phyloP scores from a whole-genome alignment of 1,284 basidiomycete species.

The Ceratobasidium sp. region DNA sequence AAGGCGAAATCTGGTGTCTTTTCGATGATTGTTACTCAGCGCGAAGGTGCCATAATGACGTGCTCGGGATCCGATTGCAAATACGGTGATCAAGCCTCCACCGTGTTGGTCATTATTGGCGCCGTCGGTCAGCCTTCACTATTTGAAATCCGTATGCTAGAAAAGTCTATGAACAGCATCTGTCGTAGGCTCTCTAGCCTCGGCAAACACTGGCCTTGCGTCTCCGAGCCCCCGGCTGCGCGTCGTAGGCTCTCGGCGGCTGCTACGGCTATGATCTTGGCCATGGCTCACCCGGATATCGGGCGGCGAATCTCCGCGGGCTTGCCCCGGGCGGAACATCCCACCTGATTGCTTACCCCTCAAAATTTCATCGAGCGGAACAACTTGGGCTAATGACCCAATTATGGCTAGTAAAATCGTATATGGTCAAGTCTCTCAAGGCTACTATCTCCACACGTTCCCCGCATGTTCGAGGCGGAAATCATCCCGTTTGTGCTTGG shows the following conservation, averaged over 20 bases:
- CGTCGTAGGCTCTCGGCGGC: neutral
- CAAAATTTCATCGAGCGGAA: no score
- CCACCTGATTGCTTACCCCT: constrained; percentile 16
- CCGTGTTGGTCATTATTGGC: constrained; percentile 5
- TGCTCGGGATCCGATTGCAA: constrained; percentile 22
- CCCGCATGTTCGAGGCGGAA: constrained; percentile 31
- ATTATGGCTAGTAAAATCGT: neutral
- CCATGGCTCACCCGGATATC: neutral
- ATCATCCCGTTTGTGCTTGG: neutral
- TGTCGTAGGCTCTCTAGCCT: neutral
- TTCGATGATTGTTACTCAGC: constrained; percentile 20
- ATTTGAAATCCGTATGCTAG: neutral
- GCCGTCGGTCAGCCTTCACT: neutral
- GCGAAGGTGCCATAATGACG: constrained; percentile 23
- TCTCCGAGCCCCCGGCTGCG: neutral
- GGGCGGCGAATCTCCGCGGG: constrained; percentile 1
- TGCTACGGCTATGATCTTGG: neutral
- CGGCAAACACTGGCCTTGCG: neutral
- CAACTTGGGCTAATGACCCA: no score
- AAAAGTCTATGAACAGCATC: neutral
- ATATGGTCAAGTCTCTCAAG: constrained; percentile 11
- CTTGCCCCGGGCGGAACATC: constrained; percentile 30
- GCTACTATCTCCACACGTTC: neutral
- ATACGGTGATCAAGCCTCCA: neutral
- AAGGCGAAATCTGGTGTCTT: neutral